Conservation (phyloP, 345 rosid species). For the Raphanus sativus region DNA sequence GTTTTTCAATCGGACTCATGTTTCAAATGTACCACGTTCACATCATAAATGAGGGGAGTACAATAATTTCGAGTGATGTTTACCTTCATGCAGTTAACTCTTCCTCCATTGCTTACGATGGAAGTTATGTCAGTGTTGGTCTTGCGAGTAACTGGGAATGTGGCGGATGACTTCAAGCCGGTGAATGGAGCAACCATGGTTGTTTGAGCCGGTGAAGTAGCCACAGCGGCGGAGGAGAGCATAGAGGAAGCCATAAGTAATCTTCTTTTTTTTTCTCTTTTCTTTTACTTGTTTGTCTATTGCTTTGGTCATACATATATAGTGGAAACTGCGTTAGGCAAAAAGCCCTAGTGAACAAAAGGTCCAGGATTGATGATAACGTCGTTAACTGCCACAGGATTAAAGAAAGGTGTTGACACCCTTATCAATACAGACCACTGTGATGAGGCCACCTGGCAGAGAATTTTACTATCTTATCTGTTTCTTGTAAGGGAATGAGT, state of each 20-base stretch:
- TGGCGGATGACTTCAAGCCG: constrained; percentile 46
- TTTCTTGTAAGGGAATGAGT: constrained; percentile 22
- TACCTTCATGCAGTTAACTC: constrained; percentile 56
- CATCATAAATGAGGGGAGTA: not conserved
- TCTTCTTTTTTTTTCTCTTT: not conserved
- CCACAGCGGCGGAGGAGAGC: constrained; percentile 53
- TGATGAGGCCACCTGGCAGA: constrained; percentile 23
- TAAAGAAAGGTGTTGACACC: constrained; percentile 37
- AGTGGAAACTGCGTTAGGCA: not conserved
- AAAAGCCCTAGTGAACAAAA: constrained; percentile 3
- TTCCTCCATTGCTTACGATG: constrained; percentile 49
- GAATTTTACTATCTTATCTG: constrained; percentile 27
- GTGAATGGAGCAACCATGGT: constrained; percentile 57
- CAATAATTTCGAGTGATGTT: not conserved
- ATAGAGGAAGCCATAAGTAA: constrained; percentile 56
- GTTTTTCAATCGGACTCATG: not conserved
- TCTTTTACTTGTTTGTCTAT: not conserved
- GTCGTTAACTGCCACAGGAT: constrained; percentile 39
- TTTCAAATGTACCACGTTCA: not conserved
- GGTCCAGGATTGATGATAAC: constrained; percentile 31
- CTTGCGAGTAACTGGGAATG: constrained; percentile 54
- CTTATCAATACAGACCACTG: constrained; percentile 33
- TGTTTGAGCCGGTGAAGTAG: constrained; percentile 48
- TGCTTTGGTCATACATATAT: constrained; percentile 22
- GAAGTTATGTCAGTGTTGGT: constrained; percentile 51